Evolutionary conservation across 2,329 filamentous ascomycete species (phyloP).

Genomic region (Elsinoe ampelina): DNA sequence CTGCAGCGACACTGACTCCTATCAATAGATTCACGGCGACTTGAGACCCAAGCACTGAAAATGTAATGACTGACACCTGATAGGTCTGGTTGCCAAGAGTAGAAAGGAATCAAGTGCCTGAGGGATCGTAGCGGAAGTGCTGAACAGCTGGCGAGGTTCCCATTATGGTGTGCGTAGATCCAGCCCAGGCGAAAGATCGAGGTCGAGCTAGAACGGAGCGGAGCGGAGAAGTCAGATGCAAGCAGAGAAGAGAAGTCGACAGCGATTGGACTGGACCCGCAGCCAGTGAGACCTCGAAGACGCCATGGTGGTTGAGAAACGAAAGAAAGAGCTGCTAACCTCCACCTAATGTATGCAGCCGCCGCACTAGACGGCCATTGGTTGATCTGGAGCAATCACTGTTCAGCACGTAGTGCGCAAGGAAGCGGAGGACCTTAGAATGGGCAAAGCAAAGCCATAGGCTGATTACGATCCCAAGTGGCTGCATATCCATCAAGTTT

Average conservation of each 20-base stretch:
- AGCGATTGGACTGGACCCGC: not conserved
- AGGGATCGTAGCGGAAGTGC: not conserved
- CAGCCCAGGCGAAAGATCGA: not conserved
- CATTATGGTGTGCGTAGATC: not conserved
- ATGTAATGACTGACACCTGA: no score
- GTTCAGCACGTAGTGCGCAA: not conserved
- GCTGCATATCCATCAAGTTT: not conserved
- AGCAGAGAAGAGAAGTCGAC: not conserved
- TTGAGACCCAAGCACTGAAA: no score
- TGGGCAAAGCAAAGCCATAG: not conserved
- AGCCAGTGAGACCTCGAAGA: not conserved
- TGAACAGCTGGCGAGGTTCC: not conserved
- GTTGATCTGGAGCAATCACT: not conserved
- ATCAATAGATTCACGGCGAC: no score
- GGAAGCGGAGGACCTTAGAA: not conserved
- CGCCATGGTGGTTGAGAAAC: not conserved
- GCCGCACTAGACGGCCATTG: not conserved
- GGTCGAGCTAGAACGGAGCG: not conserved
- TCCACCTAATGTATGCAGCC: not conserved
- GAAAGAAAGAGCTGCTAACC: not conserved
- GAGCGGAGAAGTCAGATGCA: not conserved
- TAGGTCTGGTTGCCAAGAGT: no score
- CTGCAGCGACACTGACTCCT: no score
- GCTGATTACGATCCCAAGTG: not conserved
- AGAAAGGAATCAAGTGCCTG: no score